A percentile compares a stretch with the other conserved stretches of the same genome.
Evolutionary conservation across 495 filamentous ascomycete species (phyloP).

Genomic region (Trichoderma reesei): DNA sequence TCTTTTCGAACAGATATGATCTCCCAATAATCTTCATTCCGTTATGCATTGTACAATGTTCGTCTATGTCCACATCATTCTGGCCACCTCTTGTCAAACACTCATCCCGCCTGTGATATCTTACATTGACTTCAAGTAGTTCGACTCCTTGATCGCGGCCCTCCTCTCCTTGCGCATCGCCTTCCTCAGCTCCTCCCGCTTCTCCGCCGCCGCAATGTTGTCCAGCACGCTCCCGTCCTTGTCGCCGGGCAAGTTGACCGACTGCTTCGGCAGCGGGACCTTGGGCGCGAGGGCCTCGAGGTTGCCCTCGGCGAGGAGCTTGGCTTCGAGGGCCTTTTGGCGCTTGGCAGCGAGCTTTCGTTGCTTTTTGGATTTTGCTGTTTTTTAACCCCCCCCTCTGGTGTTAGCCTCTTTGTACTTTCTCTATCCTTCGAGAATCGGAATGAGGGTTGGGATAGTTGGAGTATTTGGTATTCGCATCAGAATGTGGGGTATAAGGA

Average conservation of each 20-base stretch:
- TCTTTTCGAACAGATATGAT: not conserved
- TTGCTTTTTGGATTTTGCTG: conserved; percentile 74
- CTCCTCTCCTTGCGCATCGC: conserved; percentile 64
- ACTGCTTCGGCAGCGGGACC: conserved; percentile 76
- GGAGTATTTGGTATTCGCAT: too few species aligned
- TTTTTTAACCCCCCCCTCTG: too few species aligned
- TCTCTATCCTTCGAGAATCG: not conserved
- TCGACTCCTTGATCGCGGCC: conserved; percentile 77
- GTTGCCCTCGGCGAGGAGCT: conserved; percentile 53
- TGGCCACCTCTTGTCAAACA: not conserved
- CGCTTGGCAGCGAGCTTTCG: conserved; percentile 56
- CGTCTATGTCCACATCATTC: not conserved
- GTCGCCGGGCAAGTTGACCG: conserved; percentile 64
- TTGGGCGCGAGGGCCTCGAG: conserved; percentile 56
- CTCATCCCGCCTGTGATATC: conserved; percentile 8
- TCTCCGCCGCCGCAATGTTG: conserved; percentile 46
- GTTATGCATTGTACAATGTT: not conserved
- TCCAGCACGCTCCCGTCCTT: conserved; percentile 48
- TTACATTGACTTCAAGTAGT: conserved; percentile 82
- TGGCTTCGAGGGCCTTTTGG: conserved; percentile 52
- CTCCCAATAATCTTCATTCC: too few species aligned
- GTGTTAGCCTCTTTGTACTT: not conserved
- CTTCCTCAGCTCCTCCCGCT: conserved; percentile 55
- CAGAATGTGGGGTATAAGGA: not conserved
- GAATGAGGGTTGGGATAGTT: not conserved